Conservation (phyloP, 257 asterid species). For the Pogostemon cablin region DNA sequence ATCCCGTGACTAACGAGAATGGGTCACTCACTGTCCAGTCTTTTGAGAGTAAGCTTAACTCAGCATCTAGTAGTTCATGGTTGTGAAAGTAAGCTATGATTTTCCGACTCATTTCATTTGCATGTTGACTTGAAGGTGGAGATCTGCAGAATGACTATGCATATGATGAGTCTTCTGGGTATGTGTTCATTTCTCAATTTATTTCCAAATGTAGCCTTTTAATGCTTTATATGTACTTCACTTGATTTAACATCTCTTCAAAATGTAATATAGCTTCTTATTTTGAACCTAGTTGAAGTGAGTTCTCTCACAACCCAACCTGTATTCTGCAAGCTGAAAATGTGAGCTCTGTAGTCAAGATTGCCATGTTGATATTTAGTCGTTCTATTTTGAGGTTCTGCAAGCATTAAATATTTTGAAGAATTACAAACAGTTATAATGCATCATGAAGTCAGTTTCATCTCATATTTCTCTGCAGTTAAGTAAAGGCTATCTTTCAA, state of each 20-base stretch:
- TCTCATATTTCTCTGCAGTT: not conserved
- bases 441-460: slow-evolving; percentile 8
- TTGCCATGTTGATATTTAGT: not conserved
- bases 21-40: slow-evolving; percentile 42
- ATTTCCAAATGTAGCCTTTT: not conserved
- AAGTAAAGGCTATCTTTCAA: not conserved
- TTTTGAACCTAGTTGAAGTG: too few species aligned
- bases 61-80: slow-evolving; percentile 32
- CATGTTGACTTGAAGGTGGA: slow-evolving; percentile 61
- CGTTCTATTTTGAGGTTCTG: slow-evolving; percentile 5
- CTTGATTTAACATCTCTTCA: not conserved
- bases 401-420: not conserved
- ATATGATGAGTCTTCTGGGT: slow-evolving; percentile 91
- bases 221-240: slow-evolving; percentile 16
- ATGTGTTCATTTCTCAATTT: slow-evolving; percentile 34
- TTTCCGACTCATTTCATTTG: slow-evolving; percentile 29
- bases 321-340: not conserved
- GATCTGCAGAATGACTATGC: slow-evolving; percentile 64
- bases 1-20: slow-evolving; percentile 51
- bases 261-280: not conserved
- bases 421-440: slow-evolving; percentile 3
- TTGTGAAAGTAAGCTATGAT: slow-evolving; percentile 19
- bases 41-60: slow-evolving; percentile 48
- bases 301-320: not conserved
- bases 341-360: not conserved